Evolutionary conservation across 345 rosid genomes (phyloP).

Genomic region (Hibiscus trionum): DNA sequence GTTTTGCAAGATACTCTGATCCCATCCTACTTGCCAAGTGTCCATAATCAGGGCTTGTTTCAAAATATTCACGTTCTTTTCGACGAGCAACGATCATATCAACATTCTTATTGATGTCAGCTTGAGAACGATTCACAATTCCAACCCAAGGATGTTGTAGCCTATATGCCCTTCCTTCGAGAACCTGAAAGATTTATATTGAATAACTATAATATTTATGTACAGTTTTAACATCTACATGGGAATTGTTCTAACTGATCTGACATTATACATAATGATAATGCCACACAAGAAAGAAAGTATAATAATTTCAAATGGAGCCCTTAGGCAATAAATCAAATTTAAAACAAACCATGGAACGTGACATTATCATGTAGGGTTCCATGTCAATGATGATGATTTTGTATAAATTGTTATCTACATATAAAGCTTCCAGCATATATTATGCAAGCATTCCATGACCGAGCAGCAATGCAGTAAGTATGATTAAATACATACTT

Average conservation of each 20-base stretch:
- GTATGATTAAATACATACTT: conserved; percentile 38
- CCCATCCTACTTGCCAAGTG: conserved; percentile 97
- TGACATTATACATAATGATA: not conserved
- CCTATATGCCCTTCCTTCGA: conserved; percentile 89
- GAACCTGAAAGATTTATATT: conserved; percentile 49
- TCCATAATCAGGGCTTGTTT: conserved; percentile 94
- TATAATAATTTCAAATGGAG: not conserved
- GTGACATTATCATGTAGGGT: not conserved
- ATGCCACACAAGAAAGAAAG: not conserved
- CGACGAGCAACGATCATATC: conserved; percentile 90
- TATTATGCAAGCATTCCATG: conserved; percentile 11
- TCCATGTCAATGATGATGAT: not conserved
- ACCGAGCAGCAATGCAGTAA: conserved; percentile 6
- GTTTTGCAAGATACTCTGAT: conserved; percentile 92
- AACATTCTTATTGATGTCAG: conserved; percentile 93
- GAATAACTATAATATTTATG: conserved; percentile 16
- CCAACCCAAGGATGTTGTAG: conserved; percentile 99
- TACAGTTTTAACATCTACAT: not conserved
- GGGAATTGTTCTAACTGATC: not conserved
- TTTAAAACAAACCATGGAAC: not conserved
- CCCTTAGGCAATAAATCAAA: not conserved
- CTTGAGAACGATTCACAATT: conserved; percentile 98
- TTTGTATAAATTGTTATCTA: not conserved
- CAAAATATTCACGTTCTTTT: conserved; percentile 92
- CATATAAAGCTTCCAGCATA: not conserved